phyloP scores from a whole-genome alignment of 768 basidiomycete species.

The Ephemerocybe angulata region DNA sequence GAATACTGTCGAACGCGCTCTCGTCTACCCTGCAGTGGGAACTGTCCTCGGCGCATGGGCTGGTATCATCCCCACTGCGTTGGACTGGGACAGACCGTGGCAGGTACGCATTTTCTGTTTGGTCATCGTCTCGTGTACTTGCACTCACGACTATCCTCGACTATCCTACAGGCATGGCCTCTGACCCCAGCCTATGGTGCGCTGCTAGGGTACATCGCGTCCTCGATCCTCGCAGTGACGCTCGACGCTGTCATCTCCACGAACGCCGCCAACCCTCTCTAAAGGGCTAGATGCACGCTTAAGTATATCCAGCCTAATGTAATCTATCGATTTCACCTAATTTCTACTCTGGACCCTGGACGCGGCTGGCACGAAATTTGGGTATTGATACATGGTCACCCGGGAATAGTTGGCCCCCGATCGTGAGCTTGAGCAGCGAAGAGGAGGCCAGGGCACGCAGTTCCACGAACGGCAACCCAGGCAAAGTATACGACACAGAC shows the following conservation, averaged over 20 bases:
- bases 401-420: too few species aligned
- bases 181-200: slow-evolving; percentile 74
- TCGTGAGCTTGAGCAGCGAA: too few species aligned
- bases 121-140: slow-evolving; percentile 1
- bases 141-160: slow-evolving; percentile 10
- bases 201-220: slow-evolving; percentile 61
- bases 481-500: too few species aligned
- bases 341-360: too few species aligned
- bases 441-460: too few species aligned
- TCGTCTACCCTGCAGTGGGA: slow-evolving; percentile 78
- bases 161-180: slow-evolving; percentile 85
- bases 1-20: slow-evolving; percentile 68
- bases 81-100: slow-evolving; percentile 98
- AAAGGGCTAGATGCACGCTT: slow-evolving; percentile 28
- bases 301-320: too few species aligned
- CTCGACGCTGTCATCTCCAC: slow-evolving; percentile 29
- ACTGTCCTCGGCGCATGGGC: slow-evolving; percentile 74
- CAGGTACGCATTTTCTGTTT: slow-evolving; percentile 55
- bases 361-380: too few species aligned
- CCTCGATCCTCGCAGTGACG: slow-evolving; percentile 52
- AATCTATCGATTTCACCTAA: background rate
- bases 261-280: background rate
- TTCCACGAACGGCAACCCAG: too few species aligned
- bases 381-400: too few species aligned
- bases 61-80: slow-evolving; percentile 78